phyloP scores from a whole-genome alignment of 805 yeast genomes.

The Saccharomycopsis babjevae region DNA sequence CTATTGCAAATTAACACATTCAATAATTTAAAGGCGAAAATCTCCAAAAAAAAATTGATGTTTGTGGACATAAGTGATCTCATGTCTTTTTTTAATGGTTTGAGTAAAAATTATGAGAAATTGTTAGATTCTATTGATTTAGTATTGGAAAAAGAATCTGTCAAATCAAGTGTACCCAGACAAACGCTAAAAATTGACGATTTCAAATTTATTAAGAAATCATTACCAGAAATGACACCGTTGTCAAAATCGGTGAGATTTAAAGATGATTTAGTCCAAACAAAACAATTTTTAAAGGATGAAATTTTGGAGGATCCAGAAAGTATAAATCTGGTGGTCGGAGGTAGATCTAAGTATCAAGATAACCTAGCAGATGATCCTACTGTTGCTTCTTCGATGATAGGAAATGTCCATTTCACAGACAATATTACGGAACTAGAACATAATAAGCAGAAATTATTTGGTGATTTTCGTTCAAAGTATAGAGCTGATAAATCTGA shows the following conservation, averaged over 20 bases:
- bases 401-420: background rate
- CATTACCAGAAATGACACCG: constrained; percentile 11
- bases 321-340: background rate
- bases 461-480: background rate
- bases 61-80: constrained; percentile 1
- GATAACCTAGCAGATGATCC: background rate
- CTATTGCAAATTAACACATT: constrained; percentile 7
- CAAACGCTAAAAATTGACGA: constrained; percentile 2
- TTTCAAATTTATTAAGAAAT: constrained; percentile 7
- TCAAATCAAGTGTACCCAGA: background rate
- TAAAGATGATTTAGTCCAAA: constrained; percentile 15
- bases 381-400: background rate
- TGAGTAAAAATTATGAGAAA: constrained; percentile 6
- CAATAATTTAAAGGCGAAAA: background rate
- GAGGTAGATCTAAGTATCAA: background rate
- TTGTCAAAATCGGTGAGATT: constrained; percentile 15
- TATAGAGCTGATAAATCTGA: background rate
- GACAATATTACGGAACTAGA: background rate
- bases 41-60: background rate
- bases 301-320: background rate
- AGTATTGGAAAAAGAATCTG: constrained; percentile 10
- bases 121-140: constrained; percentile 12
- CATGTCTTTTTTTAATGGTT: background rate
- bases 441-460: background rate
- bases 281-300: constrained; percentile 3